Percentiles rank a stretch among this genome's conserved stretches.
phyloP scores from a whole-genome alignment of 768 basidiomycete genomes.

The Lyophyllum decastes region DNA sequence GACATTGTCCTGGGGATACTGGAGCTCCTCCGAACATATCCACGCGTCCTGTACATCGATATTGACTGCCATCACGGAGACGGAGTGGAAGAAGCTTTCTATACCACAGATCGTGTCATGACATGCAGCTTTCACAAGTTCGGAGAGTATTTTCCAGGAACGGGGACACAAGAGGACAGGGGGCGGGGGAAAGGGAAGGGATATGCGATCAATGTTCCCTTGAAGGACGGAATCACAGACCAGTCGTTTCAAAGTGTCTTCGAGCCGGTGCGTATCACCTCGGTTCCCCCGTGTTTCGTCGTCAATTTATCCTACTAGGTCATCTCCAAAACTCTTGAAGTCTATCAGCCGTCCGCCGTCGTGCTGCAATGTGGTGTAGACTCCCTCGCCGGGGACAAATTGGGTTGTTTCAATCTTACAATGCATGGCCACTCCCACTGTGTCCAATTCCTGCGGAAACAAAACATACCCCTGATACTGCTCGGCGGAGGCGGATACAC shows the following conservation, averaged over 20 bases:
- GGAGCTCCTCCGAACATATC: slow-evolving; percentile 80
- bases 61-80: slow-evolving; percentile 99
- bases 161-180: slow-evolving; percentile 80
- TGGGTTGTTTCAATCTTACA: slow-evolving; percentile 94
- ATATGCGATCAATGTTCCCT: slow-evolving; percentile 90
- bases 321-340: slow-evolving; percentile 82
- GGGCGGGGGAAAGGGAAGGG: slow-evolving; percentile 84
- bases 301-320: slow-evolving; percentile 47
- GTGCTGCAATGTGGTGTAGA: slow-evolving; percentile 96
- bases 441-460: slow-evolving; percentile 83
- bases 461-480: slow-evolving; percentile 85
- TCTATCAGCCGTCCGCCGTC: slow-evolving; percentile 84
- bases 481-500: slow-evolving; percentile 98
- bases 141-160: slow-evolving; percentile 93
- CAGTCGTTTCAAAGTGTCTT: slow-evolving; percentile 85
- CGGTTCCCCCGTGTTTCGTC: neutral
- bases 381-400: slow-evolving; percentile 91
- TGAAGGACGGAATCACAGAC: slow-evolving; percentile 94
- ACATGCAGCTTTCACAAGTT: slow-evolving; percentile 97
- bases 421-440: slow-evolving; percentile 95
- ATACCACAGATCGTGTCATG: slow-evolving; percentile 96
- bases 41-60: slow-evolving; percentile 95
- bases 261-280: slow-evolving; percentile 74
- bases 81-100: slow-evolving; percentile 99
- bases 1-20: slow-evolving; percentile 95